Evolutionary conservation across 306 rosid genomes (phyloP), one percentile per base, ranked within the genome.

Genomic region (Clitoria ternatea): DNA sequence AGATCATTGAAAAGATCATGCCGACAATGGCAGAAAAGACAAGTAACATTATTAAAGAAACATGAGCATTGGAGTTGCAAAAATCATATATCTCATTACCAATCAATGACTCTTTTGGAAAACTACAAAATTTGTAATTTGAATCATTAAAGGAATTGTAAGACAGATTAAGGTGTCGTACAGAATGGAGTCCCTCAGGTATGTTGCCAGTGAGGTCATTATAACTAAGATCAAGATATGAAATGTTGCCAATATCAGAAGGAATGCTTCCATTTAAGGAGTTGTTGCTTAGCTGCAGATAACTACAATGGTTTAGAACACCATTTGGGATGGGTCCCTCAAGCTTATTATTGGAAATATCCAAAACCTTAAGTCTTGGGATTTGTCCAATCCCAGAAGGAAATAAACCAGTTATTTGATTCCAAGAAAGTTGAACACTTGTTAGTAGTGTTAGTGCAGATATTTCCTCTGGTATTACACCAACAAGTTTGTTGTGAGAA

Each of bases 261-360:
- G 75, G 75, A 70, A 70, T 70, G 15, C 10, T 17, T 14, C 74
- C 74, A 36, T 9, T 22, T n/a, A 68, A 68, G n/a, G 14, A 33
- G 74, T 68, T 52, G 50, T 36, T 22, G 15, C 48, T 55, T 57
- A 80, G 54, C 5, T 61, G 7, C 8, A 69, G 0, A 5, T 17
- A n/a, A 19, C 8, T 3, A 12, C 15, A 45, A 11, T 33, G 29
- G 9, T 13, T 12, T 13, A 42, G 15, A 24, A 50, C 54, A 26
- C 13, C 66, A 39, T 5, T 0, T 17, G 72, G 66, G 2, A 74
- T 64, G 12, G 57, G 35, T 2, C 79, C 79, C 62, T 61, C 32
- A 3, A 73, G 71, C 22, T 7, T 19, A 7, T 73, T 73, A 54
- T 73, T 13, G 35, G 79, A 68, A 59, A 76, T 53, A 39, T 68